phyloP scores from a whole-genome alignment of 768 basidiomycete species.

The Amanita rimosa region DNA sequence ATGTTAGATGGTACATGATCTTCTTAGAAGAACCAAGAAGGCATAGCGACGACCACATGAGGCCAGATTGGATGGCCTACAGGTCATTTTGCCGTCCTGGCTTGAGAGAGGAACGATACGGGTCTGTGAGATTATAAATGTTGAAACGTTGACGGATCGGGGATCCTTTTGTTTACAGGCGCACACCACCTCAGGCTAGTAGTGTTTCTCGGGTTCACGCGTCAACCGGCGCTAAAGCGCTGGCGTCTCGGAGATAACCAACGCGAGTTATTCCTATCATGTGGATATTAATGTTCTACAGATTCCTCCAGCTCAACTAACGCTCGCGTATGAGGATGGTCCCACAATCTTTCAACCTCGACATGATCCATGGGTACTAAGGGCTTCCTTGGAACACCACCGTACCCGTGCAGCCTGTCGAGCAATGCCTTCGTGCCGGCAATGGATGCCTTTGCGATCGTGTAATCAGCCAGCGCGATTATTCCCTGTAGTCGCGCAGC shows the following conservation, averaged over 20 bases:
- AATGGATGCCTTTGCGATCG: conserved; percentile 66
- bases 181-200: too few relatives aligned
- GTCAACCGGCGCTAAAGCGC: too few relatives aligned
- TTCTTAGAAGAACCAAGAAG: conserved; percentile 2
- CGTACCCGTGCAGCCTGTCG: conserved; percentile 69
- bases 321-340: conserved; percentile 61
- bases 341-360: conserved; percentile 54
- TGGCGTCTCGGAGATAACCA: too few relatives aligned
- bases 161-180: too few relatives aligned
- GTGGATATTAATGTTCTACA: neutral
- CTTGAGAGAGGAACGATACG: conserved; percentile 6
- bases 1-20: neutral
- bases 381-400: conserved; percentile 70
- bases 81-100: conserved; percentile 18
- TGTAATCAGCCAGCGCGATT: conserved; percentile 70
- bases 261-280: neutral
- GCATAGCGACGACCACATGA: conserved; percentile 14
- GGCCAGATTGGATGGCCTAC: conserved; percentile 17
- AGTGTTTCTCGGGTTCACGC: too few relatives aligned
- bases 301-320: conserved; percentile 46
- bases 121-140: neutral
- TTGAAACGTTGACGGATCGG: conserved; percentile 4
- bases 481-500: conserved; percentile 73
- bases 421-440: conserved; percentile 78
- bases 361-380: conserved; percentile 51